Percentiles rank a stretch among this genome's conserved stretches.
phyloP scores from a whole-genome alignment of 2,329 filamentous ascomycete species.

The Ceratocystis papillata region DNA sequence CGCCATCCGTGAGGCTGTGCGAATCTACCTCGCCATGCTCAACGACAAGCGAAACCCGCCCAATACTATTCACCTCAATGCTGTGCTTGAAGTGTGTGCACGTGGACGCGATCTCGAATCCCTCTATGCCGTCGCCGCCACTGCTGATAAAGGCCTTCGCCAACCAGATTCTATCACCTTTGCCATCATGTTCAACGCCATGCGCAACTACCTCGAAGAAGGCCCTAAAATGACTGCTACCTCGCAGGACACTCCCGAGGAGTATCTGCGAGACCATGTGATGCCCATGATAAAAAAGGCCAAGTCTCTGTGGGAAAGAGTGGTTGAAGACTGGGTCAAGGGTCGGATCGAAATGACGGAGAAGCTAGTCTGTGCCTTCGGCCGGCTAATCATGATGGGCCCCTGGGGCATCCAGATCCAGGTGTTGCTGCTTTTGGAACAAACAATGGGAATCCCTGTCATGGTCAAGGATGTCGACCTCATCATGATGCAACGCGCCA shows the following conservation, averaged over 20 bases:
- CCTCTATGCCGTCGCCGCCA: slow-evolving; percentile 65
- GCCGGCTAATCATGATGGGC: slow-evolving; percentile 59
- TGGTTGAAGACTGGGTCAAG: slow-evolving; percentile 62
- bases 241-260: slow-evolving; percentile 26
- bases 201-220: slow-evolving; percentile 43
- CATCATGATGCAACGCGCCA: slow-evolving; percentile 13
- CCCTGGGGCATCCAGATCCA: slow-evolving; percentile 55
- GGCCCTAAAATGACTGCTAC: slow-evolving; percentile 11
- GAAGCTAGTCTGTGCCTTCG: slow-evolving; percentile 70
- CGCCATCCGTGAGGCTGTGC: slow-evolving; percentile 57
- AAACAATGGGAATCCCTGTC: slow-evolving; percentile 67
- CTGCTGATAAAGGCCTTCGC: slow-evolving; percentile 53
- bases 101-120: slow-evolving; percentile 65
- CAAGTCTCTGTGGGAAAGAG: slow-evolving; percentile 68
- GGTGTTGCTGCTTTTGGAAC: slow-evolving; percentile 63
- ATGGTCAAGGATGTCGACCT: slow-evolving; percentile 32
- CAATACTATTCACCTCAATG: slow-evolving; percentile 76
- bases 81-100: slow-evolving; percentile 71
- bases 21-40: slow-evolving; percentile 66
- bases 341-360: slow-evolving; percentile 66
- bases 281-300: slow-evolving; percentile 40
- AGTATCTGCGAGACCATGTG: slow-evolving; percentile 18
- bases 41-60: slow-evolving; percentile 54
- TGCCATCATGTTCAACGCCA: slow-evolving; percentile 68
- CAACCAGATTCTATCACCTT: slow-evolving; percentile 63